Conservation (phyloP, 2,329 filamentous ascomycete genomes). For the Fusarium nelsonii region DNA sequence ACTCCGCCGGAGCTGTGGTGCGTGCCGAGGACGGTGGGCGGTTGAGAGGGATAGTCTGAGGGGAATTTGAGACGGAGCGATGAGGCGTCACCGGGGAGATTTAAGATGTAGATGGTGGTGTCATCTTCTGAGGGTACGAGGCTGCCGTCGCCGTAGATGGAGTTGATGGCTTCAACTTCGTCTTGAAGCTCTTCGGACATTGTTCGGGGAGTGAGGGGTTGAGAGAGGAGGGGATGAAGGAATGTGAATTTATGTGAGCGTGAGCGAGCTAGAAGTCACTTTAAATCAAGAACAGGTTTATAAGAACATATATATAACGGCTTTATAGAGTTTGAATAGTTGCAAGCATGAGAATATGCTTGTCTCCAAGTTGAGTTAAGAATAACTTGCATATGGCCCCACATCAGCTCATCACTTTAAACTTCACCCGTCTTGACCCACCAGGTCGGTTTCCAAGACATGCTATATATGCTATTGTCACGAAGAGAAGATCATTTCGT, state of each 20-base stretch:
- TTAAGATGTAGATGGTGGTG: slow-evolving; percentile 67
- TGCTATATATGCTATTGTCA: not conserved
- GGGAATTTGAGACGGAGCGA: slow-evolving; percentile 78
- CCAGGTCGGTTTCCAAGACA: not conserved
- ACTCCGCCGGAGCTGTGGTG: slow-evolving; percentile 82
- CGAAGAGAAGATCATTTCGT: not conserved
- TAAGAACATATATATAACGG: not conserved
- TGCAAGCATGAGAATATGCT: slow-evolving; percentile 15
- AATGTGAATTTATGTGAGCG: not conserved
- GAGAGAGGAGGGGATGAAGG: not conserved
- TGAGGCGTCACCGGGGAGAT: slow-evolving; percentile 71
- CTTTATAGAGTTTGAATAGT: not conserved
- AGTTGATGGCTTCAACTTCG: slow-evolving; percentile 85
- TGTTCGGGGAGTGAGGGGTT: slow-evolving; percentile 34
- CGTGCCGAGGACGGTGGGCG: slow-evolving; percentile 80
- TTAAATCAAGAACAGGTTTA: not conserved
- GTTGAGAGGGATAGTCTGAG: slow-evolving; percentile 76
- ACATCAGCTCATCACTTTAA: slow-evolving; percentile 31
- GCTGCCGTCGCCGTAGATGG: slow-evolving; percentile 81
- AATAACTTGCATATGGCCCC: slow-evolving; percentile 33
- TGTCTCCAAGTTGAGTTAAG: slow-evolving; percentile 19
- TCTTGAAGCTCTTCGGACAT: slow-evolving; percentile 75
- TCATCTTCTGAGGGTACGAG: slow-evolving; percentile 59
- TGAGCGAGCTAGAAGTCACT: not conserved
- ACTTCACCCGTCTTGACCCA: slow-evolving; percentile 24